Evolutionary conservation across 2,329 filamentous ascomycete species (phyloP).

Genomic region (Fusarium brachygibbosum): DNA sequence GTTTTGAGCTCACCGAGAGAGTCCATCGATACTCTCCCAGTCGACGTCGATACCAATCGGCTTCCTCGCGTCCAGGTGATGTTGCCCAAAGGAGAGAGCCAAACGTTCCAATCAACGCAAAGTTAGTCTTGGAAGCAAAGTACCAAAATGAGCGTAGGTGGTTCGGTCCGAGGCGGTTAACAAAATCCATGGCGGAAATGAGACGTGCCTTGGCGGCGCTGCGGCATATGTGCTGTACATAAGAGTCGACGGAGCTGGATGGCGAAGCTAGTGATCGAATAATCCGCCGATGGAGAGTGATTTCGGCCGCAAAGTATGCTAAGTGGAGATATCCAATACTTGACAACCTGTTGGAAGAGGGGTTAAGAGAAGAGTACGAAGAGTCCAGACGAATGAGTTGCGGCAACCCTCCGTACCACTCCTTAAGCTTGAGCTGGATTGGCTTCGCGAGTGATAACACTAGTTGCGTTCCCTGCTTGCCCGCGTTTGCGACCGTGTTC

Average conservation of each 20-base stretch:
- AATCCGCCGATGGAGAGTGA: conserved; percentile 91
- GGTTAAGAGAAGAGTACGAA: conserved; percentile 56
- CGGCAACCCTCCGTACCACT: conserved; percentile 83
- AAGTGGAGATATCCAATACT: conserved; percentile 86
- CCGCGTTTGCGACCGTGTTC: conserved; percentile 74
- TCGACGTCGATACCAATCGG: conserved; percentile 89
- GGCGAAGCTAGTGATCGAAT: conserved; percentile 77
- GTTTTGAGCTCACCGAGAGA: conserved; percentile 84
- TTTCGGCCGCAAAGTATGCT: conserved; percentile 94
- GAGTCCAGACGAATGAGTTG: conserved; percentile 75
- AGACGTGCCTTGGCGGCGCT: conserved; percentile 93
- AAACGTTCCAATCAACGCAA: conserved; percentile 94
- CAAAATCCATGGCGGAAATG: conserved; percentile 97
- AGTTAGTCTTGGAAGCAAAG: conserved; percentile 89
- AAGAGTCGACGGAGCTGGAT: conserved; percentile 72
- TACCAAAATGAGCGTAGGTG: conserved; percentile 96
- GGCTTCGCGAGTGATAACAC: conserved; percentile 83
- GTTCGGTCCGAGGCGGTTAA: conserved; percentile 88
- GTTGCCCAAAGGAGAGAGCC: conserved; percentile 91
- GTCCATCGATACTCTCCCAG: conserved; percentile 96
- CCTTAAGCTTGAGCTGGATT: conserved; percentile 84
- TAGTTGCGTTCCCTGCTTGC: conserved; percentile 77
- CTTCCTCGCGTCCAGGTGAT: conserved; percentile 87
- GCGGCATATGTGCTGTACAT: conserved; percentile 91
- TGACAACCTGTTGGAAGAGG: conserved; percentile 63